Evolutionary conservation across 306 rosid species (phyloP).

Genomic region (Quercus bicolor): DNA sequence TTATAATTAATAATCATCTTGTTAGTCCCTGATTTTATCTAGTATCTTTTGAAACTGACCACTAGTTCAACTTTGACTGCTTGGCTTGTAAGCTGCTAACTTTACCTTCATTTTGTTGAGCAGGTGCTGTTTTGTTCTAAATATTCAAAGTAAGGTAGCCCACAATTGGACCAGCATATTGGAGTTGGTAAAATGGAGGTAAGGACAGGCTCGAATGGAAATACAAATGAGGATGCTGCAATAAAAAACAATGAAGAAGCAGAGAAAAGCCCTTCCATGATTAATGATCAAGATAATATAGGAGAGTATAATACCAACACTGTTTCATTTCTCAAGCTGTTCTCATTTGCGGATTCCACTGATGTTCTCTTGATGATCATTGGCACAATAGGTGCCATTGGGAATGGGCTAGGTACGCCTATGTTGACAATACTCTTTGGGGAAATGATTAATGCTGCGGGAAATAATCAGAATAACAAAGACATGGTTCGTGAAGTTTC

Average conservation of each 20-base stretch:
- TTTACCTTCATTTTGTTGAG: neutral
- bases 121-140: neutral
- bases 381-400: conserved; percentile 51
- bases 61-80: too few relatives aligned
- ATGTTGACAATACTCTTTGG: conserved; percentile 50
- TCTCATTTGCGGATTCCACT: conserved; percentile 54
- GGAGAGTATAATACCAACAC: conserved; percentile 24
- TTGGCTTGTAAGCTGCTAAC: too few relatives aligned
- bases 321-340: conserved; percentile 51
- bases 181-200: neutral
- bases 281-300: conserved; percentile 9
- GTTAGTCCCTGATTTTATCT: neutral
- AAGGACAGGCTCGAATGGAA: neutral
- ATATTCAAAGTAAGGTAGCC: neutral
- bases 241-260: neutral
- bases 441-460: conserved; percentile 44
- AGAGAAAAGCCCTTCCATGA: neutral
- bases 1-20: neutral
- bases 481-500: conserved; percentile 37
- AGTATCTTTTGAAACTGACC: too few relatives aligned
- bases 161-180: neutral
- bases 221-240: neutral
- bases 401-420: conserved; percentile 48
- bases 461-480: conserved; percentile 19
- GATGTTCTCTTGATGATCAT: conserved; percentile 46